Conservation (phyloP, 164 flowering plant species). For the Macadamia integrifolia region DNA sequence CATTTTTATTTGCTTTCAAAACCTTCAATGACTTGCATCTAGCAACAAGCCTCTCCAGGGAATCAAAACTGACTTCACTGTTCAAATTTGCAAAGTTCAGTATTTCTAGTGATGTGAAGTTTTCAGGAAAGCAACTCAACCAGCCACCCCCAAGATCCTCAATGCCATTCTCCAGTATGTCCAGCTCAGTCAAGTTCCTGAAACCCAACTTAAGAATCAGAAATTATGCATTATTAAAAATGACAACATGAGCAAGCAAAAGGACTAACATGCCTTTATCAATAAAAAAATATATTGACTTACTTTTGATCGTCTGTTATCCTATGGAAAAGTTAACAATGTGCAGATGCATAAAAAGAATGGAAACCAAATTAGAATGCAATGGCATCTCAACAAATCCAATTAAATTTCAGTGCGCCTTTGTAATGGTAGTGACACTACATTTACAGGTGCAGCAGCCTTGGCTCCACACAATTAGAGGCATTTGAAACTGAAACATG, state of each 20-base stretch:
- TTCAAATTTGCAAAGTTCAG: slow-evolving; percentile 52
- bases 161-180: slow-evolving; percentile 53
- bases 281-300: neutral
- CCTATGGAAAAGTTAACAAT: slow-evolving; percentile 25
- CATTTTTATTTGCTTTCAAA: slow-evolving; percentile 50
- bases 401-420: neutral
- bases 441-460: neutral
- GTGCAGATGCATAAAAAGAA: slow-evolving; percentile 42
- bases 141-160: slow-evolving; percentile 52
- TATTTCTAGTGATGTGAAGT: slow-evolving; percentile 55
- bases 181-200: slow-evolving; percentile 60
- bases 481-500: neutral
- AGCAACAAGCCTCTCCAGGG: slow-evolving; percentile 54
- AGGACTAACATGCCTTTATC: neutral
- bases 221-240: neutral
- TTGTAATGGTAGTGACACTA: neutral
- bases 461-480: neutral
- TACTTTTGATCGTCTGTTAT: slow-evolving; percentile 21
- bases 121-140: slow-evolving; percentile 78
- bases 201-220: slow-evolving; percentile 2
- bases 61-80: slow-evolving; percentile 21
- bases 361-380: slow-evolving; percentile 14
- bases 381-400: neutral
- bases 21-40: slow-evolving; percentile 63
- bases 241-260: neutral